Evolutionary conservation across 306 rosid genomes (phyloP), one percentile per base, ranked within the genome.

Genomic region (Dalbergia cultrata): DNA sequence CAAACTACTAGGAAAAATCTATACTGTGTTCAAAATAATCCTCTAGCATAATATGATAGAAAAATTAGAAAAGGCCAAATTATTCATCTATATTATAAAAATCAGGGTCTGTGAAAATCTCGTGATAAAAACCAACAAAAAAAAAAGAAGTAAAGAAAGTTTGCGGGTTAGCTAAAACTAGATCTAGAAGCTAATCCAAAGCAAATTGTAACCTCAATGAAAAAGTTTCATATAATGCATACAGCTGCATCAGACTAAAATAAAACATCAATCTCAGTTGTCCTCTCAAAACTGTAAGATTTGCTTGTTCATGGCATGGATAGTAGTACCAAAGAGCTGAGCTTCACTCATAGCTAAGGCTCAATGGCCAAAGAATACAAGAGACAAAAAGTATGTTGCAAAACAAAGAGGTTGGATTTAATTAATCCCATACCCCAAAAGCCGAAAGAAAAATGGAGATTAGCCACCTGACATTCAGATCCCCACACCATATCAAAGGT

Each of bases 401-500:
- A 79, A 65, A 45, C 72, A 78, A 70, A 80, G 75, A 62, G 69
- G 74, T 76, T 5, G 59, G 18, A 74, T 82, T 33, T 70, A 70
- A 79, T 44, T 18, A 54, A 66, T 8, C 83, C 65, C 16, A 71
- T 12, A 53, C 60, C 49, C 13, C 79, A 44, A 58, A 41, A 77
- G 65, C 43, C 56, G 73, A 70, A 65, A 31, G 44, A 58, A 75
- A 71, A 74, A 43, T 33, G 50, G 33, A 75, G 87, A 79, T 63
- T 41, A 76, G 74, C 71, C 72, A 89, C 99, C 99, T 95, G 78
- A 95, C 99, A 86, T 95, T 95, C 63, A 95, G 96, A 90, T 95
- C 99, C 72, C 99, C 99, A 66, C 98, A 95, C 99, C 98, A 95
- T 85, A 95, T 86, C 63, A 91, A 91, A 89, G 99, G 97, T 87